phyloP scores from a whole-genome alignment of 1,284 basidiomycete genomes.

The Austroboletus rostrupii region DNA sequence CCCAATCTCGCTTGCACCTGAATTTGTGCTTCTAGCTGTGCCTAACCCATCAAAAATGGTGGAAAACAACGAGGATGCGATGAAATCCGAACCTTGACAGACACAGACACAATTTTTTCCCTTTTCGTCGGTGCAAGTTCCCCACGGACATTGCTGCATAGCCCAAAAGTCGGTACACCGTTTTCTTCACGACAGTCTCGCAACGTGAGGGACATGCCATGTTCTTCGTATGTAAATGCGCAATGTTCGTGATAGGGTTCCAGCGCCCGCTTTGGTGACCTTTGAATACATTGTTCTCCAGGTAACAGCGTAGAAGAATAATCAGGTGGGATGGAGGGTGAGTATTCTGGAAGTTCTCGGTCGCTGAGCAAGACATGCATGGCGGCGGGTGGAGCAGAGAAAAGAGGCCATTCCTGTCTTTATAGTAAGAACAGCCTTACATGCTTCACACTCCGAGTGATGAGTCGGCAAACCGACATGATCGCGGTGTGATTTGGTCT shows the following conservation, averaged over 20 bases:
- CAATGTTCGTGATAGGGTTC: conserved; percentile 20
- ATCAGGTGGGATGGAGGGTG: conserved; percentile 29
- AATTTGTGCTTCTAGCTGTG: conserved; percentile 52
- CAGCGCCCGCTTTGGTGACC: conserved; percentile 20
- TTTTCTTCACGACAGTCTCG: conserved; percentile 31
- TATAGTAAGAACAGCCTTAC: conserved; percentile 23
- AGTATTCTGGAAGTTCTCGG: conserved; percentile 27
- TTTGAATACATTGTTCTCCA: conserved; percentile 32
- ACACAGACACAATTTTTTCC: conserved; percentile 39
- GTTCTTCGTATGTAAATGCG: conserved; percentile 29
- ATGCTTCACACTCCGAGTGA: conserved; percentile 4
- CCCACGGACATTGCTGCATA: conserved; percentile 32
- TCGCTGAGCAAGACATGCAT: conserved; percentile 15
- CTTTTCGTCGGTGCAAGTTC: conserved; percentile 39
- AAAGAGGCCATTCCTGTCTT: conserved; percentile 3
- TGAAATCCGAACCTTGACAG: conserved; percentile 38
- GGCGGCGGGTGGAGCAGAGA: neutral
- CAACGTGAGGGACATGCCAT: conserved; percentile 29
- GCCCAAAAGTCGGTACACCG: conserved; percentile 30
- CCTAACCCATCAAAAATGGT: conserved; percentile 1
- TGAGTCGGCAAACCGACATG: conserved; percentile 5
- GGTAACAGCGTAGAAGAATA: conserved; percentile 33
- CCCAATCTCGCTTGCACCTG: conserved; percentile 39
- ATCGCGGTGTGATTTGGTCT: conserved; percentile 13
- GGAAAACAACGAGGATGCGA: neutral